phyloP scores from a whole-genome alignment of 495 filamentous ascomycete species.

The Haplographium delicatum region DNA sequence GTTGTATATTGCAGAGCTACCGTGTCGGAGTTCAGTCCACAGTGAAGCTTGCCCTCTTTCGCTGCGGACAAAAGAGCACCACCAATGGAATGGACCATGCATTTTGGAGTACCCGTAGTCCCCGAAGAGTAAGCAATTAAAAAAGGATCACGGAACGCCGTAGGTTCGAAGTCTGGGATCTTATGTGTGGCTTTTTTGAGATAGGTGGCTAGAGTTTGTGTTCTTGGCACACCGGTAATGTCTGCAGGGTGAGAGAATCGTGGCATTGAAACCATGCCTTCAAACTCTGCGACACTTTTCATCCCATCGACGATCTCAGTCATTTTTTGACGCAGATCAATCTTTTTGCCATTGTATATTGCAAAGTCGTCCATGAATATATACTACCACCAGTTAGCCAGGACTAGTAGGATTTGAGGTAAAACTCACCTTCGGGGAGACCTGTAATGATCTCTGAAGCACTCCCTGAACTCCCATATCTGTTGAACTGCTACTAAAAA shows the following conservation, averaged over 20 bases:
- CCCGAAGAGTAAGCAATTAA: slow-evolving; percentile 68
- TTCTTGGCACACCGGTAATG: slow-evolving; percentile 47
- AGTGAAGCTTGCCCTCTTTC: slow-evolving; percentile 61
- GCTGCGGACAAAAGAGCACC: slow-evolving; percentile 50
- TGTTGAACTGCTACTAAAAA: slow-evolving; percentile 68
- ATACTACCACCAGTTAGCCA: slow-evolving; percentile 31
- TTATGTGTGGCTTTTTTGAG: slow-evolving; percentile 37
- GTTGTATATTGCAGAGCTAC: slow-evolving; percentile 45
- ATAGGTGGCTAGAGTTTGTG: slow-evolving; percentile 49
- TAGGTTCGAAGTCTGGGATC: slow-evolving; percentile 49
- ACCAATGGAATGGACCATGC: slow-evolving; percentile 66
- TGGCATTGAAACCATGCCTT: slow-evolving; percentile 59
- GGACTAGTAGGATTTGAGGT: neutral
- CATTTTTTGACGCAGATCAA: slow-evolving; percentile 71
- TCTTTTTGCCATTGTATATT: slow-evolving; percentile 70
- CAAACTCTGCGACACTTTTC: slow-evolving; percentile 50
- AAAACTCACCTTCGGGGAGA: slow-evolving; percentile 48
- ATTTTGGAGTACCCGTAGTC: slow-evolving; percentile 70
- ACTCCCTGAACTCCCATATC: slow-evolving; percentile 78
- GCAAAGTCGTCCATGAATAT: slow-evolving; percentile 76
- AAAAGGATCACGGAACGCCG: slow-evolving; percentile 64
- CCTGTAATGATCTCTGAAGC: slow-evolving; percentile 65
- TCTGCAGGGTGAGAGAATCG: slow-evolving; percentile 58
- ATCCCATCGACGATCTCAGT: slow-evolving; percentile 58
- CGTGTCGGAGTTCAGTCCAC: slow-evolving; percentile 40